A percentile compares a stretch with the other conserved stretches of the same genome.
These are phyloP conservation scores for Podospora conica DNA, from an alignment of 495 filamentous ascomycete species.

Conservation along the genomic window DNA sequence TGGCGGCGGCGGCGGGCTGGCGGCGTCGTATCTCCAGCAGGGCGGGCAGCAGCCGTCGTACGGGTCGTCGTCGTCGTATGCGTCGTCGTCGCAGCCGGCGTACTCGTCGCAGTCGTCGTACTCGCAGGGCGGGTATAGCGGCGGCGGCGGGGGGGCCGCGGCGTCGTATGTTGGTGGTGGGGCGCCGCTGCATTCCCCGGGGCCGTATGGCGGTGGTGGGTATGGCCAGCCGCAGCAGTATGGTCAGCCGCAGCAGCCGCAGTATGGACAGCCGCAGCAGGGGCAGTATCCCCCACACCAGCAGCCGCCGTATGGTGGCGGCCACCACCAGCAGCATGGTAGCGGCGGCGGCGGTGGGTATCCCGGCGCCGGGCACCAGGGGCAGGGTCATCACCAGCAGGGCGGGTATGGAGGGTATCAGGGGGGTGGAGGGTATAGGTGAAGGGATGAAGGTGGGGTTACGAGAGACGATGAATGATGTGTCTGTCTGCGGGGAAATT, in stretches of 20 bases:
- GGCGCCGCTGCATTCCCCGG: background rate
- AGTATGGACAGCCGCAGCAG: background rate
- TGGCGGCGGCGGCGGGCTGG: background rate
- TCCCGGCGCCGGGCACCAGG: background rate
- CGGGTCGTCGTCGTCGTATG: background rate
- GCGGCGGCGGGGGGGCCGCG: rapidly evolving
- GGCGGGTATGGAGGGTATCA: background rate
- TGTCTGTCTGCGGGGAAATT: no score
- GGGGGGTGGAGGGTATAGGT: constrained; percentile 6
- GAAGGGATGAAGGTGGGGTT: background rate
- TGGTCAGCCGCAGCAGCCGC: background rate
- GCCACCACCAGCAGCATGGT: background rate
- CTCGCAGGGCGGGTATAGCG: constrained; percentile 1
- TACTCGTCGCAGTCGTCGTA: background rate
- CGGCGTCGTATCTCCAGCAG: background rate
- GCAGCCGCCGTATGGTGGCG: background rate
- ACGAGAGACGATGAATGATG: no score
- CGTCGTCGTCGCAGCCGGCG: background rate
- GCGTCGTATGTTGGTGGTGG: background rate
- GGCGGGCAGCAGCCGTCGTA: background rate
- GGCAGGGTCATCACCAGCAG: background rate
- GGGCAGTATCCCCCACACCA: background rate
- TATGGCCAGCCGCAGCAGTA: constrained; percentile 3
- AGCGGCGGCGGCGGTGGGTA: background rate
- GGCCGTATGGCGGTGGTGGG: background rate